phyloP scores from a whole-genome alignment of 2,329 filamentous ascomycete genomes.

The Aspergillaceae sp. region DNA sequence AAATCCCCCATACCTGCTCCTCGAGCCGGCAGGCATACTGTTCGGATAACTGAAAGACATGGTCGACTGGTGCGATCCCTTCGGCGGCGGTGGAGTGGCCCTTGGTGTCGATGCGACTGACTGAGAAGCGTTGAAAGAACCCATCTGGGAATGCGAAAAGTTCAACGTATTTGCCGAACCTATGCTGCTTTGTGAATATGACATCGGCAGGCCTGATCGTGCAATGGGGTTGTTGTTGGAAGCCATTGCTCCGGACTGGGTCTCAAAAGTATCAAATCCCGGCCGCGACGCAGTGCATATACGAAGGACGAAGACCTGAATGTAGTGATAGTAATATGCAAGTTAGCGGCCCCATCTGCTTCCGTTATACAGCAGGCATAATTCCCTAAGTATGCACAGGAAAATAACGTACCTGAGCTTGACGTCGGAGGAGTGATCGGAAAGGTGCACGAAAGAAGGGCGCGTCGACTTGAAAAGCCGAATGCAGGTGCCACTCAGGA shows the following conservation, averaged over 20 bases:
- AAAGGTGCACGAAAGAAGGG: conserved; percentile 21
- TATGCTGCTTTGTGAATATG: conserved; percentile 32
- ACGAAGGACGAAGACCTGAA: not conserved
- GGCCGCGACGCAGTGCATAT: not conserved
- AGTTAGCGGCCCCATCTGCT: not conserved
- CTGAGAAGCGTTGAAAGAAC: conserved; percentile 37
- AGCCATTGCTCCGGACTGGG: conserved; percentile 15
- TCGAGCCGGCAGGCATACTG: conserved; percentile 24
- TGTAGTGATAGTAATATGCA: no score
- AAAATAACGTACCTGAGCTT: conserved; percentile 15
- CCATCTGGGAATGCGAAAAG: conserved; percentile 33
- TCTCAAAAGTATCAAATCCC: conserved; percentile 2
- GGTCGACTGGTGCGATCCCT: conserved; percentile 35
- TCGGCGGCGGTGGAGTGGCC: conserved; percentile 34
- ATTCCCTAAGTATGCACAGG: conserved; percentile 11
- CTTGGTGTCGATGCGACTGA: conserved; percentile 39
- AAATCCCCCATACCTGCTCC: conserved; percentile 31
- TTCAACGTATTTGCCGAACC: conserved; percentile 31
- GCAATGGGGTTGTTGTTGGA: conserved; percentile 22
- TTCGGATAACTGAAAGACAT: conserved; percentile 34
- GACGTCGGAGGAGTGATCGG: conserved; percentile 17
- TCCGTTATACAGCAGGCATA: not conserved
- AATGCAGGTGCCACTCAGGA: not conserved
- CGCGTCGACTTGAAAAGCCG: conserved; percentile 17
- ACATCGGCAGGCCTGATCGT: conserved; percentile 25